Conservation (phyloP, 768 basidiomycete species). For the Suillus americanus region DNA sequence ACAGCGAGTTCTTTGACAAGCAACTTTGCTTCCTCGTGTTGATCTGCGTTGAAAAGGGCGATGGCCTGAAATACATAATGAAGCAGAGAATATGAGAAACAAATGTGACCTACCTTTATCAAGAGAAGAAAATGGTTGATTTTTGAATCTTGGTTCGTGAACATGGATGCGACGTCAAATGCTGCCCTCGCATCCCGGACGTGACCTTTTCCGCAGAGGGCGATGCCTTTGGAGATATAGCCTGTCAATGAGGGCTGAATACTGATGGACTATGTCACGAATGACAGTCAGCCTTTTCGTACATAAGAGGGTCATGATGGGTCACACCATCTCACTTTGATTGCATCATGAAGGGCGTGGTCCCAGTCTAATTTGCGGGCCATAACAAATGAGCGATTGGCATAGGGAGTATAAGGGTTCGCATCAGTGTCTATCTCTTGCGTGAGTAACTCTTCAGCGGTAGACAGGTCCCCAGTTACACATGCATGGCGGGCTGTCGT, state of each 20-base stretch:
- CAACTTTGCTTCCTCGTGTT: background rate
- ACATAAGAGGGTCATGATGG: background rate
- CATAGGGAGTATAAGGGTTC: background rate
- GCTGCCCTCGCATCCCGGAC: background rate
- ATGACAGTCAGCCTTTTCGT: background rate
- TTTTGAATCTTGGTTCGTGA: background rate
- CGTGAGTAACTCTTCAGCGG: background rate
- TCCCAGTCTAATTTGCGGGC: background rate
- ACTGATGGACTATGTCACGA: background rate
- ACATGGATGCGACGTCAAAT: background rate
- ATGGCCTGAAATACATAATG: background rate
- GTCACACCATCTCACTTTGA: background rate
- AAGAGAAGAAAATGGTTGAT: background rate
- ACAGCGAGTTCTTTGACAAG: background rate
- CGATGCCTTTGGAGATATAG: background rate
- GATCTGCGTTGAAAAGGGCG: background rate
- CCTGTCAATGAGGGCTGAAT: background rate
- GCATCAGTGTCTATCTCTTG: background rate
- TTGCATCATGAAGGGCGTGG: background rate
- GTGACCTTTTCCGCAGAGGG: background rate
- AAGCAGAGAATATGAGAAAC: background rate
- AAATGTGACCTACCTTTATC: background rate
- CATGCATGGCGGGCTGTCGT: background rate
- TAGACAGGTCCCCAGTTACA: background rate
- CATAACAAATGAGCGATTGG: background rate